Evolutionary conservation across 768 basidiomycete species (phyloP), one percentile per base, ranked within the genome.

Genomic region (Terana coerulea): DNA sequence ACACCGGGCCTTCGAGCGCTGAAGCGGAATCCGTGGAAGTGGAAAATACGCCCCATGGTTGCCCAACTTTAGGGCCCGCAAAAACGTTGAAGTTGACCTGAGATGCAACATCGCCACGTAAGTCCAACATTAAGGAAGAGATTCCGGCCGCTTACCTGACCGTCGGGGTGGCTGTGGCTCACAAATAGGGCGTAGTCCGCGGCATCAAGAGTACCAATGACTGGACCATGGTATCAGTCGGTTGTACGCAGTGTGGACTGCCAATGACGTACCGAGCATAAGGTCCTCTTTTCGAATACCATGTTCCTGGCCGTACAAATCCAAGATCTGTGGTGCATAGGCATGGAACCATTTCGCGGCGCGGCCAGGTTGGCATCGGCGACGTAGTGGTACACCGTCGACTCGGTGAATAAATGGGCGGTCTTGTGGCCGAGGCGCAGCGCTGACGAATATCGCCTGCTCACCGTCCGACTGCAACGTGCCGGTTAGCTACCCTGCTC

Each of bases 181-280:
- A 91, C 88, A 56, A 90, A 83, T 22, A 88, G 67, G 0, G 81
- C 89, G 66, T 88, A 87, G 50, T 87, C 84, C 0, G 80, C 75
- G 6, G 89, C 77, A 41, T 80, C 78, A 3, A 93, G 72, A 0
- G 84, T 76, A 3, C 90, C 90, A 28, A 91, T 79, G 21, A 90
- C 79, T 79, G 41, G 15, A 10, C 14, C 17, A 28, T 11, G 5
- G 28, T 14, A 21, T 45, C 14, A 37, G 28, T 17, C 21, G 28
- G 14, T 33, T 22, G 5, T 21, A 2, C 30, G n/a, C 19, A 19
- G 31, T 14, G 25, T n/a, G 3, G 14, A 31, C 3, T 12, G 48
- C 17, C 49, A 49, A n/a, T 10, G 22, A 59, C 70, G n/a, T 49
- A 72, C 71, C 64, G 17, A 72, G 59, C 53, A 53, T 64, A 4